phyloP scores from a whole-genome alignment of 2,329 filamentous ascomycete genomes.

The Daldinia eschscholtzii region DNA sequence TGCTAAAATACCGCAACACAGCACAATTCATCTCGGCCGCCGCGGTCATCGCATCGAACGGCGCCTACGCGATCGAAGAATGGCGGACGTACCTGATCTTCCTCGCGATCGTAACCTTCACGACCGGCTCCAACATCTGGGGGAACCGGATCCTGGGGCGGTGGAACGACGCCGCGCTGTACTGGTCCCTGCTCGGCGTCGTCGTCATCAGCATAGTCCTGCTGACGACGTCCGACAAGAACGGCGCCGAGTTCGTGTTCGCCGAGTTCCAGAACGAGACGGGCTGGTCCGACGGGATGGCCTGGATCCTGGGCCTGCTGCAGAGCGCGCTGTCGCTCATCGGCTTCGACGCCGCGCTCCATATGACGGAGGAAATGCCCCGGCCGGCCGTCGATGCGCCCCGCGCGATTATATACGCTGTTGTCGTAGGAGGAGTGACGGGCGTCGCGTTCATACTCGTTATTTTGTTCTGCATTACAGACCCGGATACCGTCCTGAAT shows the following conservation, averaged over 20 bases:
- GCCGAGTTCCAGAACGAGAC: slow-evolving; percentile 60
- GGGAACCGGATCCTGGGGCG: slow-evolving; percentile 57
- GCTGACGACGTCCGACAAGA: slow-evolving; percentile 57
- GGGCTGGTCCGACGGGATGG: slow-evolving; percentile 61
- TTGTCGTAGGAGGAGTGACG: slow-evolving; percentile 58
- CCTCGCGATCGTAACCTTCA: slow-evolving; percentile 55
- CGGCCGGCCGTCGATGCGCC: slow-evolving; percentile 57
- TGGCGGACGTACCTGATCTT: slow-evolving; percentile 61
- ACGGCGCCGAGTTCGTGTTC: slow-evolving; percentile 59
- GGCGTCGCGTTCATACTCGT: slow-evolving; percentile 57
- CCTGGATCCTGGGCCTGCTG: slow-evolving; percentile 62
- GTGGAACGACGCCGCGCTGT: slow-evolving; percentile 59
- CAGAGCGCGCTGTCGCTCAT: slow-evolving; percentile 56
- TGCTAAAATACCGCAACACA: slow-evolving; percentile 31
- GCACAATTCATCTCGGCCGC: slow-evolving; percentile 61
- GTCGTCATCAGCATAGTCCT: slow-evolving; percentile 60
- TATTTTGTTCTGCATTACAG: slow-evolving; percentile 58
- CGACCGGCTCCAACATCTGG: slow-evolving; percentile 57
- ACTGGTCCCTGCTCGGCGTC: slow-evolving; percentile 59
- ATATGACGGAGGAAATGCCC: slow-evolving; percentile 63
- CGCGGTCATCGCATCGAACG: slow-evolving; percentile 56
- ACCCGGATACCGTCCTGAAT: slow-evolving; percentile 53
- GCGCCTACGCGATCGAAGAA: slow-evolving; percentile 53
- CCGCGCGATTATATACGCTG: slow-evolving; percentile 59
- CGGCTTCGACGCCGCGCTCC: slow-evolving; percentile 60